These are phyloP conservation scores for Capsella rubella DNA, from an alignment of 441 rosid genomes.

Conservation along the genomic window DNA sequence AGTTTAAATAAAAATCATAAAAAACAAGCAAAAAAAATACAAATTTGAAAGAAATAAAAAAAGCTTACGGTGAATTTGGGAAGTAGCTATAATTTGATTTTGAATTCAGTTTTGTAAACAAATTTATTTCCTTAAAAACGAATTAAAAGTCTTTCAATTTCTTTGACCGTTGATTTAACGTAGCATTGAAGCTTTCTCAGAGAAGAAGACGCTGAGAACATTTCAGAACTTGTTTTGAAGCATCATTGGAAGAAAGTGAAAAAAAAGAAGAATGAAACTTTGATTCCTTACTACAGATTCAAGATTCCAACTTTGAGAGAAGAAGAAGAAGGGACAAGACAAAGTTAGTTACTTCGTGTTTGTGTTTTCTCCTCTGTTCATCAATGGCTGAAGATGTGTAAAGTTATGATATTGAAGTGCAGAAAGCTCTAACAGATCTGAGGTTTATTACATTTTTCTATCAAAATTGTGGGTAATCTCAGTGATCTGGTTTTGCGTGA, in stretches of 20 bases:
- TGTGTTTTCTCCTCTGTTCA: not conserved
- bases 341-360: constrained; percentile 2
- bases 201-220: constrained; percentile 12
- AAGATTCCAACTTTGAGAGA: constrained; percentile 17
- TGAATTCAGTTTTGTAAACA: not conserved
- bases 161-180: constrained; percentile 45
- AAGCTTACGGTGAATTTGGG: constrained; percentile 18
- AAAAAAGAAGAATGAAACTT: not conserved
- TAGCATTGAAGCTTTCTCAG: constrained; percentile 34
- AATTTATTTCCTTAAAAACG: constrained; percentile 2
- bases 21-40: too few species aligned
- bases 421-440: constrained; percentile 28
- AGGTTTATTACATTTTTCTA: constrained; percentile 9
- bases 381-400: constrained; percentile 21
- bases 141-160: constrained; percentile 33
- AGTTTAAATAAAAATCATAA: too few species aligned
- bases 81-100: constrained; percentile 16
- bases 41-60: not conserved
- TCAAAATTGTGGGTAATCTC: constrained; percentile 17
- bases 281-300: constrained; percentile 7
- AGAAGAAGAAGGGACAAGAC: constrained; percentile 7
- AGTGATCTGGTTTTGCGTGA: not conserved
- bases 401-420: constrained; percentile 22
- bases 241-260: not conserved
- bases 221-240: not conserved